phyloP scores from a whole-genome alignment of 768 basidiomycete genomes.

The Mycena metata region DNA sequence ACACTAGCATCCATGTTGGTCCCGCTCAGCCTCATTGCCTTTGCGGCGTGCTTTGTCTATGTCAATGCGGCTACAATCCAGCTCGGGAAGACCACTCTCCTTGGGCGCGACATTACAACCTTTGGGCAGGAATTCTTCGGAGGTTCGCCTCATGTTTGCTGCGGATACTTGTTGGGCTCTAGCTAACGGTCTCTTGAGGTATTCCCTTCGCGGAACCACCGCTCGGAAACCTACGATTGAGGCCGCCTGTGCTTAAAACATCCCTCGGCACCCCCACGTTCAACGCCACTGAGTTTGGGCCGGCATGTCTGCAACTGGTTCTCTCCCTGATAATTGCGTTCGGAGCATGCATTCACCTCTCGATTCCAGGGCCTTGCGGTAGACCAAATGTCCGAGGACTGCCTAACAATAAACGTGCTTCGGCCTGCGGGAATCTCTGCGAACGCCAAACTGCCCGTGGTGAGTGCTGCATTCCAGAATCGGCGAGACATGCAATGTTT shows the following conservation, averaged over 20 bases:
- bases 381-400: conserved; percentile 66
- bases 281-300: conserved; percentile 62
- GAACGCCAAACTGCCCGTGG: conserved; percentile 51
- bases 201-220: conserved; percentile 72
- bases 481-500: background rate
- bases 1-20: conserved; percentile 6
- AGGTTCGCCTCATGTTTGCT: background rate
- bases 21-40: background rate
- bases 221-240: conserved; percentile 61
- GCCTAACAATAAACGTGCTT: conserved; percentile 71
- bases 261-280: conserved; percentile 50
- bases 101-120: conserved; percentile 16
- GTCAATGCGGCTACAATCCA: conserved; percentile 11
- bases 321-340: background rate
- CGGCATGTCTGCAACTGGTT: conserved; percentile 64
- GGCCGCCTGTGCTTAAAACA: conserved; percentile 61
- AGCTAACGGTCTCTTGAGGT: conserved; percentile 41
- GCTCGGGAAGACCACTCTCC: conserved; percentile 21
- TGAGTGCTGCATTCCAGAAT: conserved; percentile 15
- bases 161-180: background rate
- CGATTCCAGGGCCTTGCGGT: conserved; percentile 27
- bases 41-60: background rate
- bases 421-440: conserved; percentile 56
- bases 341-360: background rate
- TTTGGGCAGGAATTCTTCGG: conserved; percentile 28